phyloP scores from a whole-genome alignment of 306 rosid species.

The Elaeagnus macrophylla region DNA sequence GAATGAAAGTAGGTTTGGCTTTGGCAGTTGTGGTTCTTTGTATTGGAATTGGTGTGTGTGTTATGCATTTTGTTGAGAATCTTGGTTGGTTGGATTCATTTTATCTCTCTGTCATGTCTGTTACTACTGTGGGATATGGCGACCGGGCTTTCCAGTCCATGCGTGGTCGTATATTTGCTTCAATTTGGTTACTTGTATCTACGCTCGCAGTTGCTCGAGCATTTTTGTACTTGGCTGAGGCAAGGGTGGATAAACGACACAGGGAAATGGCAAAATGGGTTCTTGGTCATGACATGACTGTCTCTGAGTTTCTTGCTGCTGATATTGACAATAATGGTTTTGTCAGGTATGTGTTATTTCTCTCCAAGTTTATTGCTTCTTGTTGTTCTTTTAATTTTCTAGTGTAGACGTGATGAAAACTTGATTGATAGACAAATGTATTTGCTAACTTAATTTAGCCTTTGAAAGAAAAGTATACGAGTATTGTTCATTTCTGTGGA shows the following conservation, averaged over 20 bases:
- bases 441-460: neutral
- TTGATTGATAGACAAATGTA: no score
- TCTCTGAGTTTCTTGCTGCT: slow-evolving; percentile 89
- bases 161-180: slow-evolving; percentile 80
- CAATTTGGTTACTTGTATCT: slow-evolving; percentile 88
- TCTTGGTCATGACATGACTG: slow-evolving; percentile 94
- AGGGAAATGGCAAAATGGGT: slow-evolving; percentile 93
- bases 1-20: slow-evolving; percentile 93
- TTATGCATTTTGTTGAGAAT: slow-evolving; percentile 79
- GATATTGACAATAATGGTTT: slow-evolving; percentile 88
- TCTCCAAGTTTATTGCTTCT: neutral
- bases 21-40: slow-evolving; percentile 83
- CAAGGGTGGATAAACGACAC: slow-evolving; percentile 92
- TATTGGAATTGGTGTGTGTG: slow-evolving; percentile 64
- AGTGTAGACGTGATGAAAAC: no score
- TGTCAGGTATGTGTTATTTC: slow-evolving; percentile 56
- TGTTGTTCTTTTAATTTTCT: no score
- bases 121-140: slow-evolving; percentile 91
- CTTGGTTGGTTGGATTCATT: slow-evolving; percentile 89
- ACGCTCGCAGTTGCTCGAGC: slow-evolving; percentile 93
- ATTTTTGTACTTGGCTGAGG: slow-evolving; percentile 85
- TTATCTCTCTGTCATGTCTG: slow-evolving; percentile 96
- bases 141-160: slow-evolving; percentile 66
- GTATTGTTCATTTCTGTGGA: neutral
- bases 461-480: neutral